A percentile compares a stretch with the other conserved stretches of the same genome.
These are phyloP conservation scores for Tuctoria greenei DNA, from an alignment of 176 grass and related monocot species.

Conservation along the genomic window DNA sequence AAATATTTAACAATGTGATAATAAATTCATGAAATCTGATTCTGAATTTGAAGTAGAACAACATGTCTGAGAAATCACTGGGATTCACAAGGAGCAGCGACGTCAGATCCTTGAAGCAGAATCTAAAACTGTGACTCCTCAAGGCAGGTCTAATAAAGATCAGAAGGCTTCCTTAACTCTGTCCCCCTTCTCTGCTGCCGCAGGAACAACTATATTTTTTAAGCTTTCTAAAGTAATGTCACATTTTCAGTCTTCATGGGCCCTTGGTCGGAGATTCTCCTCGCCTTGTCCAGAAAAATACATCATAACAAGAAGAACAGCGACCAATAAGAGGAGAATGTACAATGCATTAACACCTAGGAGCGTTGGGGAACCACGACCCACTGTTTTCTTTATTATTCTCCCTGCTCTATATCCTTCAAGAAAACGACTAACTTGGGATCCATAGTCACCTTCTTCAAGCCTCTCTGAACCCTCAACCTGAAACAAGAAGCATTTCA, in stretches of 20 bases:
- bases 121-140: background rate
- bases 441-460: constrained; percentile 60
- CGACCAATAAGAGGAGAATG: constrained; percentile 55
- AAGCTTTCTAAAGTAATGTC: background rate
- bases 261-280: constrained; percentile 36
- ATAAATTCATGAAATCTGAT: background rate
- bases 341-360: constrained; percentile 52
- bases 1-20: background rate
- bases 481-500: constrained; percentile 38
- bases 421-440: constrained; percentile 76
- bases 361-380: constrained; percentile 36
- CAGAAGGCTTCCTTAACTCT: constrained; percentile 11
- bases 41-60: background rate
- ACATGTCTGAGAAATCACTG: background rate
- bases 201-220: background rate
- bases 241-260: constrained; percentile 42
- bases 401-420: constrained; percentile 76
- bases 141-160: background rate
- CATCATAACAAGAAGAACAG: constrained; percentile 50
- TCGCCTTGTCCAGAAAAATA: constrained; percentile 55
- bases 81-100: background rate
- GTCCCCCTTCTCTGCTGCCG: background rate
- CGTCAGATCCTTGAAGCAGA: background rate
- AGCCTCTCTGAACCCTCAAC: constrained; percentile 67
- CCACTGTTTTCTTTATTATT: constrained; percentile 55